Conservation (phyloP, 2,329 filamentous ascomycete species). For the Xylariaceae sp. region DNA sequence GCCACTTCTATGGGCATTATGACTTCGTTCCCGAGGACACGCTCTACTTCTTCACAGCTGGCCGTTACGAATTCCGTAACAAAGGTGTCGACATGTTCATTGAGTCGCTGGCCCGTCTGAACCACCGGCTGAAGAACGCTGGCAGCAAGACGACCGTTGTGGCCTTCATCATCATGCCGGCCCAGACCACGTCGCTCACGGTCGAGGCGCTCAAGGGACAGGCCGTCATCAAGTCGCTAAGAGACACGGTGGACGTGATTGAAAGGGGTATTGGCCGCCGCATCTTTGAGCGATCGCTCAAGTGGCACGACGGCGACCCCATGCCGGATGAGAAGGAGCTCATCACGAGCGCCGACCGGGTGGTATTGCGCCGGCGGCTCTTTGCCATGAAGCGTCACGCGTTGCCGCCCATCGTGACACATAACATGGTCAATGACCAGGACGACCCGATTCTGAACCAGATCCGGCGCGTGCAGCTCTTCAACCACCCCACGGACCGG, state of each 20-base stretch:
- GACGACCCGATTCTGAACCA: constrained; percentile 96
- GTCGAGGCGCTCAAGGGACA: constrained; percentile 96
- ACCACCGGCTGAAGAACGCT: constrained; percentile 80
- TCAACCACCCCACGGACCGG: constrained; percentile 91
- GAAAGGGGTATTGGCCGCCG: constrained; percentile 89
- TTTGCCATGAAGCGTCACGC: constrained; percentile 95
- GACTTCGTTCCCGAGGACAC: constrained; percentile 97
- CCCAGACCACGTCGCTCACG: constrained; percentile 89
- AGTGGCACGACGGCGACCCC: constrained; percentile 91
- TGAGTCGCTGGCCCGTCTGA: constrained; percentile 88
- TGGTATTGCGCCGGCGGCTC: constrained; percentile 82
- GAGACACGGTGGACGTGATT: constrained; percentile 89
- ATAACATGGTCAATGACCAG: constrained; percentile 94
- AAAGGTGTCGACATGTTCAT: constrained; percentile 99
- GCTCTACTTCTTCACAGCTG: constrained; percentile 94
- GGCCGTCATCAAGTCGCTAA: constrained; percentile 92
- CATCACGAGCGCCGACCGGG: constrained; percentile 85
- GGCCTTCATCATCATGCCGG: constrained; percentile 98
- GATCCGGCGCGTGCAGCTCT: constrained; percentile 90
- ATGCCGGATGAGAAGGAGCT: constrained; percentile 96
- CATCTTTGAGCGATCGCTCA: constrained; percentile 88
- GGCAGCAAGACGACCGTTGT: constrained; percentile 93
- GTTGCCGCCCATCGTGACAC: constrained; percentile 92
- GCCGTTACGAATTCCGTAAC: constrained; percentile 95
- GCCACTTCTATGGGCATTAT: constrained; percentile 97